phyloP scores from a whole-genome alignment of 345 rosid genomes.

The Euphorbia pulcherrima region DNA sequence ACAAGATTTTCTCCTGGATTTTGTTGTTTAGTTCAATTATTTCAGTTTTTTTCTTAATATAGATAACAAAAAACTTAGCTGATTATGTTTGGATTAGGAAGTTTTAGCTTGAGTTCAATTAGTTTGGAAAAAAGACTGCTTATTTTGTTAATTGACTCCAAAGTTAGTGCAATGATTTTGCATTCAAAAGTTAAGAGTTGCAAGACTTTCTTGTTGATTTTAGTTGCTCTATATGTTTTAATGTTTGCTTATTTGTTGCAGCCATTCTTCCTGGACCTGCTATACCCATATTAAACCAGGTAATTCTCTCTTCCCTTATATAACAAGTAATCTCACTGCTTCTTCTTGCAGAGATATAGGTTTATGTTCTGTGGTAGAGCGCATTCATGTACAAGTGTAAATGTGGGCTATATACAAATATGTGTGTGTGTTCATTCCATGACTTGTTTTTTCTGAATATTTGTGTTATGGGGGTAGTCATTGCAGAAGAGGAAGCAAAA shows the following conservation, averaged over 20 bases:
- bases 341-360: background rate
- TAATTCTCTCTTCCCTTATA: slow-evolving; percentile 6
- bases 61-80: background rate
- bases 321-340: background rate
- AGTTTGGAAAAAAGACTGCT: background rate
- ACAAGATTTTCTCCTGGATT: background rate
- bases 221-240: slow-evolving; percentile 8
- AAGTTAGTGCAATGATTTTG: background rate
- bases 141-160: background rate
- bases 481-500: background rate
- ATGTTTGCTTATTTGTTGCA: slow-evolving; percentile 26
- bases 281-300: slow-evolving; percentile 81
- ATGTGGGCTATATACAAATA: background rate
- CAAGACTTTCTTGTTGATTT: background rate
- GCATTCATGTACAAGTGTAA: background rate
- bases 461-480: background rate
- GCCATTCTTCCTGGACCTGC: slow-evolving; percentile 93
- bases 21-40: background rate
- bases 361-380: background rate
- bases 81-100: background rate
- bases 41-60: background rate
- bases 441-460: background rate
- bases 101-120: background rate
- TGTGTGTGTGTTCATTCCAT: background rate
- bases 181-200: background rate